Conservation (phyloP, 495 filamentous ascomycete species). For the Trichoderma reesei region DNA sequence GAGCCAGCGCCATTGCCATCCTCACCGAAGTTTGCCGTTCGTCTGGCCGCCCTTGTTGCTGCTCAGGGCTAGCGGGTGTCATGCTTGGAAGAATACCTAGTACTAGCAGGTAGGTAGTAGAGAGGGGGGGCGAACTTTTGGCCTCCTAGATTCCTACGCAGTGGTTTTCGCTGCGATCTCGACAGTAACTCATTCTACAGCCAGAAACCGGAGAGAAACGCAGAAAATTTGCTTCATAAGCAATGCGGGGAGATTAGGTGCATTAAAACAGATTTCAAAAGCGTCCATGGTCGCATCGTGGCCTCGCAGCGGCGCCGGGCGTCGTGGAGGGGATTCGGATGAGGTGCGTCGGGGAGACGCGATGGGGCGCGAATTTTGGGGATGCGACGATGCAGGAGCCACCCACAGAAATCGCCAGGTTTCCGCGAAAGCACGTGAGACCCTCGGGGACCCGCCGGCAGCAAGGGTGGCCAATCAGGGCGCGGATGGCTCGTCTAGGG, state of each 20-base stretch:
- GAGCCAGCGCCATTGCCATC: not conserved
- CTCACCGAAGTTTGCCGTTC: not conserved
- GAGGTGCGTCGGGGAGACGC: slow-evolving; percentile 7
- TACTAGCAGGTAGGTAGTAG: no score
- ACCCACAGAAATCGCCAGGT: slow-evolving; percentile 1
- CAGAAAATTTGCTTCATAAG: not conserved
- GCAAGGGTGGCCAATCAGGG: not conserved
- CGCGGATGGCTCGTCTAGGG: not conserved
- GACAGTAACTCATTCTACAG: not conserved
- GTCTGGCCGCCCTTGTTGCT: not conserved
- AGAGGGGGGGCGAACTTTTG: slow-evolving; percentile 3
- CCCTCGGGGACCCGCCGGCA: not conserved
- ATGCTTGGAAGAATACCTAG: not conserved
- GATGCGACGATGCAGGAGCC: not conserved
- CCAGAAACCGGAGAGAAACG: not conserved
- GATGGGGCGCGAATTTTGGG: slow-evolving; percentile 8
- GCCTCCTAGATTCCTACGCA: not conserved
- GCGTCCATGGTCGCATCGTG: not conserved
- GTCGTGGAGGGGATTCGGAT: slow-evolving; percentile 6
- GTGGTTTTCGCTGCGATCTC: no score
- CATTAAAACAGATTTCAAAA: not conserved
- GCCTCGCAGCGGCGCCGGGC: not conserved
- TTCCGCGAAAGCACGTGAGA: slow-evolving; percentile 12
- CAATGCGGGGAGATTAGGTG: not conserved
- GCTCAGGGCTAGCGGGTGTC: slow-evolving; percentile 1